A percentile compares a stretch with the other conserved stretches of the same genome.
phyloP scores from a whole-genome alignment of 1,284 basidiomycete genomes.

The Cutaneotrichosporon cutaneum region DNA sequence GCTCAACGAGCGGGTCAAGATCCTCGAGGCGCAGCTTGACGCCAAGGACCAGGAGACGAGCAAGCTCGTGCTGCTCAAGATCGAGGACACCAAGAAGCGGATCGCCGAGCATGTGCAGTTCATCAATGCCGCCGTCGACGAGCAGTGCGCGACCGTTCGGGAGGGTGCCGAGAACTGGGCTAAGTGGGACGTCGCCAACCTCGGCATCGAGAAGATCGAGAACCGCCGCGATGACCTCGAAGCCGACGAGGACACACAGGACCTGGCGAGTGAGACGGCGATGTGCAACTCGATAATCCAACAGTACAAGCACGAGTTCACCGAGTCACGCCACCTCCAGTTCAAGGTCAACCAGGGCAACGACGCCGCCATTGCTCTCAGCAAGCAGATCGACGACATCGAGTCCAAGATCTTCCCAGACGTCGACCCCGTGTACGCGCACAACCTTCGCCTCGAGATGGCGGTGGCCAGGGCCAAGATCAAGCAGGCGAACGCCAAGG shows the following conservation, averaged over 20 bases:
- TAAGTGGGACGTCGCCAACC: conserved; percentile 70
- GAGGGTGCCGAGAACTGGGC: conserved; percentile 76
- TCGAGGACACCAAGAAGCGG: conserved; percentile 65
- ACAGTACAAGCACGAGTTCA: conserved; percentile 68
- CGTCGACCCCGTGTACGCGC: conserved; percentile 69
- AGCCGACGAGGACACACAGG: conserved; percentile 44
- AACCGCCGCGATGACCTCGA: conserved; percentile 66
- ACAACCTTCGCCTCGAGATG: conserved; percentile 71
- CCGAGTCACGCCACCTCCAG: conserved; percentile 63
- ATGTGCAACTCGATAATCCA: conserved; percentile 67
- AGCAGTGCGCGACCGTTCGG: conserved; percentile 65
- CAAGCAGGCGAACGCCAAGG: conserved; percentile 68
- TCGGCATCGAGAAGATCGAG: conserved; percentile 66
- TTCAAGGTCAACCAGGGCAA: conserved; percentile 65
- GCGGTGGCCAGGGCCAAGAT: conserved; percentile 67
- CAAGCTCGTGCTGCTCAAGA: conserved; percentile 59
- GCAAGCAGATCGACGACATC: conserved; percentile 74
- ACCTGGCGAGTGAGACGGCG: conserved; percentile 64
- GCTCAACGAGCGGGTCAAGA: conserved; percentile 35
- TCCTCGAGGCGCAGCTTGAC: conserved; percentile 68
- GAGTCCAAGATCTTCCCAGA: conserved; percentile 71
- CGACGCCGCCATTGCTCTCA: conserved; percentile 76
- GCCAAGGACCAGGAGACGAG: conserved; percentile 40
- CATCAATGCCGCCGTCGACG: conserved; percentile 66
- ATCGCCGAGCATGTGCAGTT: conserved; percentile 69